phyloP scores from a whole-genome alignment of 305 asterid species.

The Fraxinus paxiana region DNA sequence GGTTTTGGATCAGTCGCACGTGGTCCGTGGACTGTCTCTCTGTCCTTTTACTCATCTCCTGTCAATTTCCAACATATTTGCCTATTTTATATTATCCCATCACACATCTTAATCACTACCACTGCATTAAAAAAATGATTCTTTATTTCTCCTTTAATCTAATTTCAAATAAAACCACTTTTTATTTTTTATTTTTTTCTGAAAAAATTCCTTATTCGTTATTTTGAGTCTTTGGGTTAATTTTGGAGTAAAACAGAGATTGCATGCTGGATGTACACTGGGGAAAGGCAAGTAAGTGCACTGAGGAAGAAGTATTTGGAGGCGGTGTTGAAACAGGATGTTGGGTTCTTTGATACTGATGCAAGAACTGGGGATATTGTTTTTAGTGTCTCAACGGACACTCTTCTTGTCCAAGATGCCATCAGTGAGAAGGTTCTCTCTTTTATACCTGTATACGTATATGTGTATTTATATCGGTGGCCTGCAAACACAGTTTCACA shows the following conservation, averaged over 20 bases:
- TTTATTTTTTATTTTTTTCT: not conserved
- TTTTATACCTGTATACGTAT: not conserved
- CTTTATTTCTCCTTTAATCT: not conserved
- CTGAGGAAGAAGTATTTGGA: constrained; percentile 88
- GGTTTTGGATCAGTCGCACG: constrained; percentile 66
- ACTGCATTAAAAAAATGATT: constrained; percentile 29
- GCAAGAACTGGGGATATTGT: constrained; percentile 99
- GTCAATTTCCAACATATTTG: constrained; percentile 47
- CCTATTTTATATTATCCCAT: constrained; percentile 38
- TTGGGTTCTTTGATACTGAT: constrained; percentile 95
- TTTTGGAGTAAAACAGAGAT: constrained; percentile 50
- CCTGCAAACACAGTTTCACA: not conserved
- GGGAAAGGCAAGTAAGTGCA: constrained; percentile 89
- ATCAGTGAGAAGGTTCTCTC: constrained; percentile 81
- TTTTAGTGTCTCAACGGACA: constrained; percentile 93
- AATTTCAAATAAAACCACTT: not conserved
- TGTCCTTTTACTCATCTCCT: constrained; percentile 60
- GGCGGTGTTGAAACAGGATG: constrained; percentile 92
- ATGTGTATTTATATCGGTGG: not conserved
- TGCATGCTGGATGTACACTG: constrained; percentile 96
- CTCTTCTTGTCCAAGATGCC: constrained; percentile 98
- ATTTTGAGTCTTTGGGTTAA: constrained; percentile 4
- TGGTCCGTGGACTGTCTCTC: constrained; percentile 78
- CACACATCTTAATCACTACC: constrained; percentile 59
- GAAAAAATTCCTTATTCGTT: not conserved